phyloP scores from a whole-genome alignment of 208 protist genomes.

The Trypanosoma rangeli region DNA sequence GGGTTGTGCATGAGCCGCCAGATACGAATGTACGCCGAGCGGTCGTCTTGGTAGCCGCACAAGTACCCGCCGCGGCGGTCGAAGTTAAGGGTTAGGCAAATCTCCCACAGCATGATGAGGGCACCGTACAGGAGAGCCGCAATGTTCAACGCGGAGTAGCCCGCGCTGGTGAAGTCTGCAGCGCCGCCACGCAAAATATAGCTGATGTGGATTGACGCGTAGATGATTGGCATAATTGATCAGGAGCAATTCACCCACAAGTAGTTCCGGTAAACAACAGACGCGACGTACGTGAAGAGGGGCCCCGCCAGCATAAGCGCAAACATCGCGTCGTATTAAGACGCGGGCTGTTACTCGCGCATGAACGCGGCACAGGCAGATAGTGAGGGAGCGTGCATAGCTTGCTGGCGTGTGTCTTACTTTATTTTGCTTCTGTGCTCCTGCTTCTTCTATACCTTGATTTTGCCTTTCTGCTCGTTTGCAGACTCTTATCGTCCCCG shows the following conservation, averaged over 20 bases:
- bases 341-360: conserved; percentile 2
- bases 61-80: conserved; percentile 68
- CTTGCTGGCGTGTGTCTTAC: not conserved
- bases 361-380: not conserved
- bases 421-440: too few relatives aligned
- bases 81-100: conserved; percentile 76
- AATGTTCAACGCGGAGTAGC: conserved; percentile 9
- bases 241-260: conserved; percentile 82
- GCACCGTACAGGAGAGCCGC: conserved; percentile 38
- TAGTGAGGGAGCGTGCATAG: not conserved
- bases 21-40: conserved; percentile 62
- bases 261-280: conserved; percentile 62
- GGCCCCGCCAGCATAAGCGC: conserved; percentile 44
- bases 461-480: too few relatives aligned
- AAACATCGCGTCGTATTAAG: conserved; percentile 30
- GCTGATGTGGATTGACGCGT: conserved; percentile 60
- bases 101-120: conserved; percentile 67
- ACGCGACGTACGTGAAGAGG: conserved; percentile 50
- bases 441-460: too few relatives aligned
- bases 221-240: conserved; percentile 72
- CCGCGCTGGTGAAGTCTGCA: conserved; percentile 9
- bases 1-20: conserved; percentile 28
- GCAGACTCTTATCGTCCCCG: too few relatives aligned
- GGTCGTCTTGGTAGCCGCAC: conserved; percentile 74
- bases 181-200: conserved; percentile 30